Evolutionary conservation across 1,139 yeast genomes (phyloP), one percentile per base, ranked within the genome.

Genomic region (Pneumocystis canis): DNA sequence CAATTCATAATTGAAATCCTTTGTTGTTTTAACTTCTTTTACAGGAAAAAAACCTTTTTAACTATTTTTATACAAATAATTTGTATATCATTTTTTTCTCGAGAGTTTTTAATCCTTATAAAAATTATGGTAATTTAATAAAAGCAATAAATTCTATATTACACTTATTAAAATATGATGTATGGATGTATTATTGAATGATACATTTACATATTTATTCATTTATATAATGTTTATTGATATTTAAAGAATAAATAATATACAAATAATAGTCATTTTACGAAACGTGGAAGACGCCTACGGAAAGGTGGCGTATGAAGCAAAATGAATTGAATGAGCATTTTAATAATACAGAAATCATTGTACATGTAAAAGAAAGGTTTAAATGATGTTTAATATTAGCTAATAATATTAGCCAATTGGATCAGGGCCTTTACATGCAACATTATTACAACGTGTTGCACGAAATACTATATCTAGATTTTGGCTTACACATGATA

Each of bases 81-180:
- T 74, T 92, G 97, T 64, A 92, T 87, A 1, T 89, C 82, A 28
- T 58, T 83, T 80, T 1, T 81, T 77, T 2, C 90, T 88, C 73
- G 84, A 89, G 37, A 33, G 37, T 6, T 6, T 33, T 11, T 28
- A 84, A 77, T 71, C 87, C 87, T 71, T 87, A 94, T 67, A 89
- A 86, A 59, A 89, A 87, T 68, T 86, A 74, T 18, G 96, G 96
- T 40, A 92, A 85, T 72, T 92, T 92, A 65, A 90, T 89, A 2
- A 97, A 88, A 5, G 98, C 98, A 5, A 92, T 97, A 0, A 96
- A 87, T 0, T 98, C 99, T 0, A 97, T 89, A 41, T n/a, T n/a
- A 95, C 95, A 25, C 95, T 97, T 58, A 92, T 77, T 64, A 92
- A 77, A 57, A 92, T 84, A 73, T 92, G 97, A 64, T 88, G n/a